A percentile compares a stretch with the other conserved stretches of the same genome.
Evolutionary conservation across 2,329 filamentous ascomycete genomes (phyloP).

Genomic region (Talaromyces islandicus): DNA sequence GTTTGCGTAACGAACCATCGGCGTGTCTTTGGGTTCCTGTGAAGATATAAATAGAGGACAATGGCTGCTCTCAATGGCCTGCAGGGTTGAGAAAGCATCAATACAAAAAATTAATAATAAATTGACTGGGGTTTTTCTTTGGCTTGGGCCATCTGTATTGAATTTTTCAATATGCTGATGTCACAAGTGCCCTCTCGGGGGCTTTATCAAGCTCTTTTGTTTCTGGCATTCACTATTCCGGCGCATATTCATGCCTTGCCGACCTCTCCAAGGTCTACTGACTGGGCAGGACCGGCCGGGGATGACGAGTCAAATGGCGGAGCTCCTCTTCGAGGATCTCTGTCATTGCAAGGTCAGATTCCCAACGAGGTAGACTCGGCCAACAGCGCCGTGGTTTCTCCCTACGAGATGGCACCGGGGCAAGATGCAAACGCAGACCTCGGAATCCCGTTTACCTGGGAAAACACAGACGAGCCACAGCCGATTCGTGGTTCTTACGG

Average conservation of each 20-base stretch:
- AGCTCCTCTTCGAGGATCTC: conserved; percentile 4
- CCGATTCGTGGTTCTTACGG: conserved; percentile 12
- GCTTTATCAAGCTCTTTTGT: neutral
- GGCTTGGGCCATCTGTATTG: neutral
- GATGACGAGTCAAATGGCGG: conserved; percentile 2
- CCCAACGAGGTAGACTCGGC: conserved; percentile 10
- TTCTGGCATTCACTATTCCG: neutral
- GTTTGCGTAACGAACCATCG: neutral
- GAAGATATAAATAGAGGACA: neutral
- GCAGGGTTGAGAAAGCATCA: neutral
- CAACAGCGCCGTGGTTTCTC: conserved; percentile 6
- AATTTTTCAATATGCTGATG: neutral
- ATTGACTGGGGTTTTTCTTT: neutral
- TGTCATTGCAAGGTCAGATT: conserved; percentile 5
- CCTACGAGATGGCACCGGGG: conserved; percentile 12
- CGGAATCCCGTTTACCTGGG: conserved; percentile 12
- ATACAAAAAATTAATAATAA: neutral
- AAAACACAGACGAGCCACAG: conserved; percentile 7
- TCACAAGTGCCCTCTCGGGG: neutral
- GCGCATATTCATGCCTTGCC: neutral
- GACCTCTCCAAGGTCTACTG: neutral
- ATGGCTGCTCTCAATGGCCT: neutral
- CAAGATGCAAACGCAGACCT: conserved; percentile 9
- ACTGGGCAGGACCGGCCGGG: neutral
- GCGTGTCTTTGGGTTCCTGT: neutral